Base-by-base conservation (phyloP, 1,139 yeast genomes). In the Meyerozyma athensensis region DNA sequence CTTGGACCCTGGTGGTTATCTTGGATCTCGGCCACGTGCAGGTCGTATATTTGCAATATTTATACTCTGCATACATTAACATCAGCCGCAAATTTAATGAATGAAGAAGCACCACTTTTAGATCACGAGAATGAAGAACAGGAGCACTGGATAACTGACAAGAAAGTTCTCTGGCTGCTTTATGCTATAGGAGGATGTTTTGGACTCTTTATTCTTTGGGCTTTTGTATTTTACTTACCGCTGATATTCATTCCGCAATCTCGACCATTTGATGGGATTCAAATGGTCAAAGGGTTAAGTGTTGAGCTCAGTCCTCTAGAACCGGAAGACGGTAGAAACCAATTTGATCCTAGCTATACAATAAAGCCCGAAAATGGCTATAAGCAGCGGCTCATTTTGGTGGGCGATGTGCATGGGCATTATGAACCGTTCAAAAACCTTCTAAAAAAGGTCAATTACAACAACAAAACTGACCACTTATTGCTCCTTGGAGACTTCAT, bases 401-500 rank as follows among this genome's bases (percentile, higher is more conserved):
- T 90, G 23, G 97, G 97, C 4, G 97, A 90, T 57, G 77, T 90
- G 19, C 97, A 90, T 58, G 97, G 97, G 2, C 81, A 82, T 50
- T 77, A 69, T 46, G 61, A 63, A 4, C 76, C 78, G 50, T 65
- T 89, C 41, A 53, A 57, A 40, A 60, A 67, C 35, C 63, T 90
- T 35, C 58, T 89, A 40, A 49, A 60, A 13, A 66, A 68, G 43
- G 42, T 70, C 7, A 56, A 72, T 5, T 84, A 66, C 52, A 59
- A 74, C 46, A 45, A 54, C 1, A 50, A 61, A 12, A 50, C 51
- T 4, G 95, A 86, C 52, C 76, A 77, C 39, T 63, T 86, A n/a
- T 58, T 86, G 4, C 64, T 89, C 26, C 59, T 89, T 20, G 97
- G 97, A 2, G 97, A 90, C 54, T 86, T 89, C 56, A 69, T 86